Evolutionary conservation across 2,329 filamentous ascomycete species (phyloP).

Genomic region (Alternaria metachromatica): DNA sequence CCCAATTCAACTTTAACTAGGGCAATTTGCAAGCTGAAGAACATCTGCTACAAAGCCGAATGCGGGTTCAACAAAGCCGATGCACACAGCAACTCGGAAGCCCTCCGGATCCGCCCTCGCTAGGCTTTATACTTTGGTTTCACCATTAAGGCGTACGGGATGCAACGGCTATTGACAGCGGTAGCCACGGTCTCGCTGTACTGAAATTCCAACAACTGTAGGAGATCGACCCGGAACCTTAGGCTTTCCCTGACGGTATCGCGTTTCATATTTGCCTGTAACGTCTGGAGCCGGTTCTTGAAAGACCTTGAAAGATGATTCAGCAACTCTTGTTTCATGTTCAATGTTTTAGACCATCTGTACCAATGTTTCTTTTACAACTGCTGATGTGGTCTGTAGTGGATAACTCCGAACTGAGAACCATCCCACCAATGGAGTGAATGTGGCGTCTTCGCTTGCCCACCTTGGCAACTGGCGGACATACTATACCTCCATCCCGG

Average conservation of each 20-base stretch:
- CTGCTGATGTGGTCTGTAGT: background rate
- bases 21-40: background rate
- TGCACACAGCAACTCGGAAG: background rate
- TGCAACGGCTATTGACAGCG: background rate
- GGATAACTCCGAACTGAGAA: background rate
- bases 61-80: background rate
- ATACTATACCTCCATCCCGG: background rate
- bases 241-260: background rate
- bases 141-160: background rate
- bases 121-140: background rate
- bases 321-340: background rate
- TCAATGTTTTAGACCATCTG: background rate
- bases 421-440: background rate
- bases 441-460: background rate
- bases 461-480: constrained; percentile 7
- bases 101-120: background rate
- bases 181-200: background rate
- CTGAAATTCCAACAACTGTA: background rate
- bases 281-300: background rate
- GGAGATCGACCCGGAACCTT: background rate
- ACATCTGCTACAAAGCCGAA: background rate
- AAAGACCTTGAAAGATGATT: background rate
- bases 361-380: background rate
- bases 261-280: background rate
- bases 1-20: background rate